These are phyloP conservation scores for Rhodomyrtus psidioides DNA, from an alignment of 441 rosid species.

Conservation along the genomic window DNA sequence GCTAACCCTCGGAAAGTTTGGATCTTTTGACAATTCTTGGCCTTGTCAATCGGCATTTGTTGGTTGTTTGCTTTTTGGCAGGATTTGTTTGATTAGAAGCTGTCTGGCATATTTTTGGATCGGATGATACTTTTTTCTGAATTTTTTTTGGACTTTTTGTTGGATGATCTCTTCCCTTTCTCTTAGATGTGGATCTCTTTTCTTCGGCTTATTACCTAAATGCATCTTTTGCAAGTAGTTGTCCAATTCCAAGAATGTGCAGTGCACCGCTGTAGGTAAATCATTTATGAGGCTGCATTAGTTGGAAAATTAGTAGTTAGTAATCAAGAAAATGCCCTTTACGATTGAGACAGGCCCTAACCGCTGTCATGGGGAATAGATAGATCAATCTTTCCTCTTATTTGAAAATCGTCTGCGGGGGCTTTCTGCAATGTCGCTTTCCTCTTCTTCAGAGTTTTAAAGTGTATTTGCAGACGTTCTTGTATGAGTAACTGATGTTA, in stretches of 20 bases:
- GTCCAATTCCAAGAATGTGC: neutral
- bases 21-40: neutral
- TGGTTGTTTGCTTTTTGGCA: neutral
- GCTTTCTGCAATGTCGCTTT: neutral
- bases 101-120: neutral
- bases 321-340: neutral
- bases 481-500: neutral
- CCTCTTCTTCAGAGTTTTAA: neutral
- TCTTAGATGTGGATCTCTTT: neutral
- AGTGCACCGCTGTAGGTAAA: neutral
- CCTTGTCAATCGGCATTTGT: neutral
- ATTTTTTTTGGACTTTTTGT: neutral
- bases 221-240: neutral
- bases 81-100: neutral
- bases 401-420: neutral
- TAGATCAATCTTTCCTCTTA: neutral
- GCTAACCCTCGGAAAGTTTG: neutral
- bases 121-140: neutral
- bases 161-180: neutral
- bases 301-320: neutral
- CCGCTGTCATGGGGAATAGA: neutral
- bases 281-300: neutral
- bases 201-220: neutral
- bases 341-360: neutral
- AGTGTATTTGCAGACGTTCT: neutral